Evolutionary conservation across 148 eudicot genomes (phyloP).

Genomic region (Chenopodium suecicum): DNA sequence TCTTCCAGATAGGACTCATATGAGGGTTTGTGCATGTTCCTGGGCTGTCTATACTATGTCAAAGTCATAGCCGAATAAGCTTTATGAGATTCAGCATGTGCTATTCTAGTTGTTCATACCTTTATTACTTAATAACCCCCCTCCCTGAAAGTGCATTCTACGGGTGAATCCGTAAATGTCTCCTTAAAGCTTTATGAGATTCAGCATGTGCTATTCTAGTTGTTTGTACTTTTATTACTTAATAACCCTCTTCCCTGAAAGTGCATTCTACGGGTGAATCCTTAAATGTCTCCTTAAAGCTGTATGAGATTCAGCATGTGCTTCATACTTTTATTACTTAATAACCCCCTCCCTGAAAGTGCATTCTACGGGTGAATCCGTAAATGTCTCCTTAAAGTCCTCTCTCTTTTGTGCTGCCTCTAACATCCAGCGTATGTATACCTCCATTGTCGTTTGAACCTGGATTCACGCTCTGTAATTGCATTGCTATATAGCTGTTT

Average conservation of each 20-base stretch:
- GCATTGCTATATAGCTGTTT: background rate
- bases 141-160: background rate
- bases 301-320: too few relatives aligned
- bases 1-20: background rate
- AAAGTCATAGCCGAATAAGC: too few relatives aligned
- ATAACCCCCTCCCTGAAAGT: background rate
- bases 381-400: too few relatives aligned
- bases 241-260: background rate
- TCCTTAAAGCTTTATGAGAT: too few relatives aligned
- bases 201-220: background rate
- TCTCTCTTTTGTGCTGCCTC: background rate
- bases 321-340: background rate
- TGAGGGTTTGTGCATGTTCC: background rate
- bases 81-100: background rate
- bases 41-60: too few relatives aligned
- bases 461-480: background rate
- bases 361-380: background rate
- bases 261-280: background rate
- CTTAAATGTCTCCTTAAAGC: too few relatives aligned
- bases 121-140: background rate
- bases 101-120: background rate
- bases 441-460: background rate
- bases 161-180: too few relatives aligned
- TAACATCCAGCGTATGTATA: background rate
- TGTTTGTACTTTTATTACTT: background rate